Evolutionary conservation across 306 rosid genomes (phyloP).

Genomic region (Vigna nakashimae): DNA sequence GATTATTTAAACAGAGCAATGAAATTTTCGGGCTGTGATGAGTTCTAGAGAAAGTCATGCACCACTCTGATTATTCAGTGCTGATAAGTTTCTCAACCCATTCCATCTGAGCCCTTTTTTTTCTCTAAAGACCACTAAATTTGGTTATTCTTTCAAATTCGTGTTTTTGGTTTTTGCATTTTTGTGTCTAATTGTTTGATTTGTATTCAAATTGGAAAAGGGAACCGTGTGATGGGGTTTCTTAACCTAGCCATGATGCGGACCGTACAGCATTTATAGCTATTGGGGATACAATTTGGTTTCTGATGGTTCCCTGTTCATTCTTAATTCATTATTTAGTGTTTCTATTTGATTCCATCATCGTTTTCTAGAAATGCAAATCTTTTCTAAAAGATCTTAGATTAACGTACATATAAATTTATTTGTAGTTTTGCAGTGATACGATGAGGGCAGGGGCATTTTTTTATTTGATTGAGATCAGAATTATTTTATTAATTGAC

Average conservation of each 20-base stretch:
- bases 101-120: constrained; percentile 51
- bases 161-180: too few relatives aligned
- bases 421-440: too few relatives aligned
- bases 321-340: neutral
- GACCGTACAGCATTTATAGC: constrained; percentile 76
- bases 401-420: too few relatives aligned
- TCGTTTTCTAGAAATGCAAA: too few relatives aligned
- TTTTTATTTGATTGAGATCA: too few relatives aligned
- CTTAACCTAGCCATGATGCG: constrained; percentile 81
- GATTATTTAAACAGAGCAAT: too few relatives aligned
- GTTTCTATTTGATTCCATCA: too few relatives aligned
- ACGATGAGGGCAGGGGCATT: too few relatives aligned
- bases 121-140: neutral
- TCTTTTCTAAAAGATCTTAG: too few relatives aligned
- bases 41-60: constrained; percentile 77
- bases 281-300: constrained; percentile 79
- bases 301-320: constrained; percentile 73
- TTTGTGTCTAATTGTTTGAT: neutral
- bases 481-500: too few relatives aligned
- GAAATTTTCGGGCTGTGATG: constrained; percentile 60
- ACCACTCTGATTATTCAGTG: constrained; percentile 93
- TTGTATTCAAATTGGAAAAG: too few relatives aligned
- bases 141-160: neutral
- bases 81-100: constrained; percentile 87
- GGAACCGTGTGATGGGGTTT: constrained; percentile 76